These are phyloP conservation scores for Calonectria hongkongensis DNA, from an alignment of 2,329 filamentous ascomycete species.

Conservation along the genomic window DNA sequence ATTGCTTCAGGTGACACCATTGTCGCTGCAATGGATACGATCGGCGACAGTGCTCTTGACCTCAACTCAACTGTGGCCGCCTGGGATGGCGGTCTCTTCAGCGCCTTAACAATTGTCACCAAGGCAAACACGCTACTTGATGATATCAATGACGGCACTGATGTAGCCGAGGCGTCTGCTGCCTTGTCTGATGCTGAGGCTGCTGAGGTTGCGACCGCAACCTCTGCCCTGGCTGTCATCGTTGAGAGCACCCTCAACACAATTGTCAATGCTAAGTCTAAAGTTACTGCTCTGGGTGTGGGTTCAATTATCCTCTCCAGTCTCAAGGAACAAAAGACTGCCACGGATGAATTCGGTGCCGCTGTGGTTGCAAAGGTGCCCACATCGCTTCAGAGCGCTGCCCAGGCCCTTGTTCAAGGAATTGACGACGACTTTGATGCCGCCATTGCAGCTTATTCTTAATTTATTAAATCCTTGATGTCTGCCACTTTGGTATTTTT, in stretches of 20 bases:
- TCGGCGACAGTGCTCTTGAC: slow-evolving; percentile 57
- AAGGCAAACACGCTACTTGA: slow-evolving; percentile 62
- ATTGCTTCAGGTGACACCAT: slow-evolving; percentile 61
- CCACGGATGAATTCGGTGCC: slow-evolving; percentile 61
- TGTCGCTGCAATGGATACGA: slow-evolving; percentile 58
- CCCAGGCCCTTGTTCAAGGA: slow-evolving; percentile 59
- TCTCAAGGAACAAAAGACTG: slow-evolving; percentile 63
- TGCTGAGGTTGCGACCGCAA: slow-evolving; percentile 61
- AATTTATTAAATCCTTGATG: background rate
- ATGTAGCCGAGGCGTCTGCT: slow-evolving; percentile 60
- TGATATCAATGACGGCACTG: slow-evolving; percentile 63
- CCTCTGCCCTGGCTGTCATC: slow-evolving; percentile 58
- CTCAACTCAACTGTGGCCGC: slow-evolving; percentile 59
- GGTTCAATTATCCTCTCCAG: slow-evolving; percentile 65
- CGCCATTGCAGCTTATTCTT: slow-evolving; percentile 60
- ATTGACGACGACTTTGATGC: slow-evolving; percentile 63
- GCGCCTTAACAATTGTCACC: slow-evolving; percentile 63
- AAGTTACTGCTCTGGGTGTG: slow-evolving; percentile 66
- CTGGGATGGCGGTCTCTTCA: slow-evolving; percentile 63
- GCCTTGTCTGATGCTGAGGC: slow-evolving; percentile 62
- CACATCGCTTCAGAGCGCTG: slow-evolving; percentile 55
- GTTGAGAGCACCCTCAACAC: slow-evolving; percentile 63
- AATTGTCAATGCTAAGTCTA: slow-evolving; percentile 63
- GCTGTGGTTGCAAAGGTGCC: slow-evolving; percentile 65
- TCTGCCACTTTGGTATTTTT: no score